Conservation (phyloP, 2,329 filamentous ascomycete genomes). For the Exophiala oligosperma region DNA sequence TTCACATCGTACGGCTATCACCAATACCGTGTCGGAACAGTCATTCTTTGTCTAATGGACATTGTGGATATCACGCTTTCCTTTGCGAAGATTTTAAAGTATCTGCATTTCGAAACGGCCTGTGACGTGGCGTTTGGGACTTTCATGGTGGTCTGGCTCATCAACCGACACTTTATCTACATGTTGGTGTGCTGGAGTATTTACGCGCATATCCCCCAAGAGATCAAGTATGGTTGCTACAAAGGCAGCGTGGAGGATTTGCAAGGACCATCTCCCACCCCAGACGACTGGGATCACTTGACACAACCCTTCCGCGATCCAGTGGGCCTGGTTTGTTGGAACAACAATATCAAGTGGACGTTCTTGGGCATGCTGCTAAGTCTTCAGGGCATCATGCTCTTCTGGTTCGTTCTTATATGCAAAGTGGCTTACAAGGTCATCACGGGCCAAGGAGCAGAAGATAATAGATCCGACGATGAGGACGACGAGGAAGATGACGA, state of each 20-base stretch:
- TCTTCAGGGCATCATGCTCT: slow-evolving; percentile 75
- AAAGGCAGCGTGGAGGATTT: slow-evolving; percentile 57
- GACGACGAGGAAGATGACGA: slow-evolving; percentile 65
- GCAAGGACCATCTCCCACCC: slow-evolving; percentile 53
- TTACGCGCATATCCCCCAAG: slow-evolving; percentile 62
- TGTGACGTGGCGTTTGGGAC: slow-evolving; percentile 84
- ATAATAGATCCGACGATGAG: slow-evolving; percentile 84
- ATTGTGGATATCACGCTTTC: slow-evolving; percentile 85
- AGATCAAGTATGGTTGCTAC: slow-evolving; percentile 73
- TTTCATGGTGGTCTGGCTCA: slow-evolving; percentile 83
- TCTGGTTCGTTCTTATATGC: slow-evolving; percentile 89
- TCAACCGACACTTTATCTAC: slow-evolving; percentile 80
- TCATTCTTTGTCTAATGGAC: slow-evolving; percentile 91
- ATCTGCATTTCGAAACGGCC: slow-evolving; percentile 70
- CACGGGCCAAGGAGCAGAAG: slow-evolving; percentile 74
- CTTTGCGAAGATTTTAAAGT: slow-evolving; percentile 93
- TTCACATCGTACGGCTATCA: slow-evolving; percentile 82
- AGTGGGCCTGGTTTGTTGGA: slow-evolving; percentile 77
- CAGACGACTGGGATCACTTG: slow-evolving; percentile 61
- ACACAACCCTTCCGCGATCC: slow-evolving; percentile 72
- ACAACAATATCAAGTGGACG: slow-evolving; percentile 67
- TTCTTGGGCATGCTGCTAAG: slow-evolving; percentile 77
- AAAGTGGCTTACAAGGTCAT: slow-evolving; percentile 80
- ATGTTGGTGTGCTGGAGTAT: slow-evolving; percentile 79
- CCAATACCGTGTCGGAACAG: slow-evolving; percentile 81